These are phyloP conservation scores for Chlamydomonas eustigma DNA, from an alignment of 139 green algal genomes.

Conservation along the genomic window DNA sequence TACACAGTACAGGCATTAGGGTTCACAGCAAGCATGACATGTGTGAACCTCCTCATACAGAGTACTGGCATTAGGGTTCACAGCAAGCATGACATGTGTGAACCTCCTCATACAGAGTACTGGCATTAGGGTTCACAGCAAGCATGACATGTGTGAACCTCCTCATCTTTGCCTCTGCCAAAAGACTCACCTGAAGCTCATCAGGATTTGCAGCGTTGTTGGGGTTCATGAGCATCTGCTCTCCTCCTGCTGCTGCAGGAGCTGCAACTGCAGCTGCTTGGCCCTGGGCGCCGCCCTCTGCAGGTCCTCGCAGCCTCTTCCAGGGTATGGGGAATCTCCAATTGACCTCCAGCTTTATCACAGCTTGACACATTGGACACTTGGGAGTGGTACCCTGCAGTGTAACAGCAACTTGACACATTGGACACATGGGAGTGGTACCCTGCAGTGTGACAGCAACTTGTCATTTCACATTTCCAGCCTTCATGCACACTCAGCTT, in stretches of 20 bases:
- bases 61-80: neutral
- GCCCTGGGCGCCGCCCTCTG: neutral
- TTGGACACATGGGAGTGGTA: neutral
- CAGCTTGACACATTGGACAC: slow-evolving; percentile 77
- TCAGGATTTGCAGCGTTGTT: slow-evolving; percentile 1
- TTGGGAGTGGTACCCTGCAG: slow-evolving; percentile 40
- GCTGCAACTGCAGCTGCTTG: neutral
- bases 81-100: neutral
- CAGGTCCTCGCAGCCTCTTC: neutral
- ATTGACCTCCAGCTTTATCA: slow-evolving; percentile 56
- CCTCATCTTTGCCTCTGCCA: too few species aligned
- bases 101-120: neutral
- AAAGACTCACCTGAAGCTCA: neutral
- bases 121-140: neutral
- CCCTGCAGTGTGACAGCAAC: neutral
- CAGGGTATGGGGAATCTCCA: slow-evolving; percentile 11
- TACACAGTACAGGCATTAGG: neutral
- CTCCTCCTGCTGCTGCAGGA: neutral
- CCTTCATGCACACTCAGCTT: too few species aligned
- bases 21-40: neutral
- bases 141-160: neutral
- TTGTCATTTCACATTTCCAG: neutral
- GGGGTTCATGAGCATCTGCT: neutral
- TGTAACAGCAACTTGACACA: neutral
- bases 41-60: neutral